Evolutionary conservation across 2,329 filamentous ascomycete genomes (phyloP).

Genomic region (Thelonectria blattea): DNA sequence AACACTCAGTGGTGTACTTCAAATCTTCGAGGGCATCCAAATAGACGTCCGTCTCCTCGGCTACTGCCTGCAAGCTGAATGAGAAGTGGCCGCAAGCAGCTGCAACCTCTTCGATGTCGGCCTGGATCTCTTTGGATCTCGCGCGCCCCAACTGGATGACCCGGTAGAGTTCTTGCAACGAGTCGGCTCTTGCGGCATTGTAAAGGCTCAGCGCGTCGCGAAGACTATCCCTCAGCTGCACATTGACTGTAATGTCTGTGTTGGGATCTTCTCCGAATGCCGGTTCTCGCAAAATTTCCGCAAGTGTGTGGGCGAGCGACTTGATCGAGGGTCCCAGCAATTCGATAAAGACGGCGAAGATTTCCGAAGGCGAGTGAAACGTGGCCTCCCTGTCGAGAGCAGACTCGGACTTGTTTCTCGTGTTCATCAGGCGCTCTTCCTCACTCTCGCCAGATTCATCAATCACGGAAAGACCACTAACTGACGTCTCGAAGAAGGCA

Average conservation of each 20-base stretch:
- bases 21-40: conserved; percentile 85
- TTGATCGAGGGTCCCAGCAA: conserved; percentile 94
- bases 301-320: conserved; percentile 89
- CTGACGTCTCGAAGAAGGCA: conserved; percentile 46
- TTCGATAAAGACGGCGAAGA: conserved; percentile 89
- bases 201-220: conserved; percentile 82
- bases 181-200: conserved; percentile 74
- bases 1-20: conserved; percentile 71
- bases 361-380: conserved; percentile 74
- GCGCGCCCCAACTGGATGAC: conserved; percentile 75
- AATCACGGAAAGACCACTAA: conserved; percentile 64
- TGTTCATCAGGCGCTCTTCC: conserved; percentile 47
- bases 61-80: conserved; percentile 88
- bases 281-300: conserved; percentile 85
- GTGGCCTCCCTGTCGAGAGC: conserved; percentile 41
- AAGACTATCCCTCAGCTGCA: conserved; percentile 80
- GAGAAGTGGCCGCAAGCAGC: conserved; percentile 98
- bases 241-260: conserved; percentile 75
- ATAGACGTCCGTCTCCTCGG: conserved; percentile 85
- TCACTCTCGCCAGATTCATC: conserved; percentile 68
- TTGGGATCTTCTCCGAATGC: conserved; percentile 76
- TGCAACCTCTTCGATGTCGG: conserved; percentile 95
- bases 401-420: conserved; percentile 40
- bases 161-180: conserved; percentile 80
- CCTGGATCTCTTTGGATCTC: conserved; percentile 76